Base-by-base conservation (phyloP, 2,329 filamentous ascomycete species). In the Penicillium sclerotiorum region DNA sequence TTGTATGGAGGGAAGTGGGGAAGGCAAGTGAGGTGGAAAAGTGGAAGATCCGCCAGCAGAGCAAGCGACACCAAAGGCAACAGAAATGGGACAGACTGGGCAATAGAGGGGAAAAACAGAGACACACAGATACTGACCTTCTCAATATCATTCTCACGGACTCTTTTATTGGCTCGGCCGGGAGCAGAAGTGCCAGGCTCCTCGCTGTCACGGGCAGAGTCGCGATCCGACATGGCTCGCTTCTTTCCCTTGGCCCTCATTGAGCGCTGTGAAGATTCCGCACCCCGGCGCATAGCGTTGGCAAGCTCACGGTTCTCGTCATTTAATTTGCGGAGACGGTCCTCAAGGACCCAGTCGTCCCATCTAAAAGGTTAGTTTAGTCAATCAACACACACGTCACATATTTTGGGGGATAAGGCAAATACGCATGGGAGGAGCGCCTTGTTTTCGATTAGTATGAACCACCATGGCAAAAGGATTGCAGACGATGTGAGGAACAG, bases 261-360 rank as follows among this genome's bases (percentile, higher is more conserved):
- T 50, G 62, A 53, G 52, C 70, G 65, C 32, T 66, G 59, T 8
- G 66, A 58, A 40, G 68, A 67, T 61, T 68, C 70, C 45, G 63
- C 70, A 64, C 73, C 75, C 57, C 68, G 69, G 55, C 73, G 72
- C 38, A 79, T 67, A 47, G 74, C 75, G 32, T 71, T 67, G 18
- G 93, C 91, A 30, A 99, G 82, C 68, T 95, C 90, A 67, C 90
- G 89, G 75, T 97, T 96, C 74, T 97, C 94, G 49, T 95, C 90
- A 44, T 87, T 96, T 69, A 93, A 88, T 75, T 96, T 96, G 67
- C 92, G 87, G 53, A 99, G 87, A 59, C 94, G 89, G 70, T 97
- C 93, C 72, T 91, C 86, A 18, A 89, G 84, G 37, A 97, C 94
- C 93, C 93, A 97, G 76, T 99, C 94, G 76, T 99, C 94, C 94